Evolutionary conservation across 1,284 basidiomycete species (phyloP), one percentile per base, ranked within the genome.

Genomic region (Rhodotorula sp.): DNA sequence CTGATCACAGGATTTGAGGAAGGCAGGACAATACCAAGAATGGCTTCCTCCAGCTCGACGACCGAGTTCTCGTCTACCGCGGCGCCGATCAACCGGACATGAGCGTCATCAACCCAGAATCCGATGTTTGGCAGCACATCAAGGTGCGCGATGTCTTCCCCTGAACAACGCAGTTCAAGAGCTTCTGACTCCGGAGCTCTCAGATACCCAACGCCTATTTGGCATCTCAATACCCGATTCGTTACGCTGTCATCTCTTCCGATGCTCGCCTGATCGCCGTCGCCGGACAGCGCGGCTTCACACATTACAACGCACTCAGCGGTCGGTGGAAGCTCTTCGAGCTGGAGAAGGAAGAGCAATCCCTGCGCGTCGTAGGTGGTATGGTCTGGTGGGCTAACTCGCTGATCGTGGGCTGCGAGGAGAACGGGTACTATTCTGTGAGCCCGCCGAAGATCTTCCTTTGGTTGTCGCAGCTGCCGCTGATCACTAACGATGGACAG

Each of bases 101-200:
- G 89, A 95, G 93, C 79, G 90, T 99, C 62, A 97, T 99, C 80
- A 97, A 97, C 79, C 96, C 96, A n/a, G 95, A 97, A 79, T 93
- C 92, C 5, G 96, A 98, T 78, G 93, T 97, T 14, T 97, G 95
- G 93, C 93, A 97, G 78, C 90, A 93, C 82, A 91, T 97, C 81
- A 94, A 93, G 86, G 91, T 86, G 75, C 52, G 49, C 16, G 54
- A 3, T 59, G n/a, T 61, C 46, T 31, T 60, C 3, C 43, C 65
- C 12, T 48, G 57, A 46, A 66, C 49, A 8, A 18, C 60, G 10
- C 67, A 43, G 8, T 26, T 34, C 64, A 3, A 18, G 34, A 51
- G 16, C 1, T 6, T 29, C n/a, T 29, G n/a, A 29, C 48, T 52
- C 1, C 16, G 58, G n/a, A 34, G 20, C 23, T 31, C 66, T 43